phyloP scores from a whole-genome alignment of 192 early-diverging fungal species.

The Endogone sp. region DNA sequence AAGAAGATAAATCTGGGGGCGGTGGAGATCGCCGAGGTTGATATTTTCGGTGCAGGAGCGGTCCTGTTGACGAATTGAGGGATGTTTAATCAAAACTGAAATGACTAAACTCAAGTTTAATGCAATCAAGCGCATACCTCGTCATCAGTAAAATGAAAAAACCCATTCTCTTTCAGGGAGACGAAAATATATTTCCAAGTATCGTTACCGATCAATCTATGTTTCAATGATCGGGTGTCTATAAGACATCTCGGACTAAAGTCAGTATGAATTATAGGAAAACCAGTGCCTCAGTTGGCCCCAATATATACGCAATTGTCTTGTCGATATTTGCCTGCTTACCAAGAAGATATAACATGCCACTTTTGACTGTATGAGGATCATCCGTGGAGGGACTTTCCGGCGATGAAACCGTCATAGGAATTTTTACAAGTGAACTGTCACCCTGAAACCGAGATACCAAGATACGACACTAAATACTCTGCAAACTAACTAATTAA shows the following conservation, averaged over 20 bases:
- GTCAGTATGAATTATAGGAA: no score
- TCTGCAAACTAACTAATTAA: no score
- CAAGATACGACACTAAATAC: no score
- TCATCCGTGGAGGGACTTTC: background rate
- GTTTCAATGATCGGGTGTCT: background rate
- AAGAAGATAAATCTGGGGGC: constrained; percentile 27
- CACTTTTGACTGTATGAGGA: background rate
- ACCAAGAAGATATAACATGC: background rate
- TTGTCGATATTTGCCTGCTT: background rate
- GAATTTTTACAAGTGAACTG: background rate
- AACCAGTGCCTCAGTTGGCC: no score
- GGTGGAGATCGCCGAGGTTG: constrained; percentile 21
- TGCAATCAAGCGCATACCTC: no score
- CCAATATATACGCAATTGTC: background rate
- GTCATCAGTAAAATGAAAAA: background rate
- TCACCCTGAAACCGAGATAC: no score
- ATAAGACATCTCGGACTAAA: no score
- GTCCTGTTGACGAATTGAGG: no score
- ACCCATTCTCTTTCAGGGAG: background rate
- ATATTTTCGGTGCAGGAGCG: constrained; percentile 19
- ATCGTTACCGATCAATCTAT: background rate
- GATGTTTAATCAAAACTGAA: no score
- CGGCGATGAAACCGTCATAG: background rate
- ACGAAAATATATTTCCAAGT: background rate
- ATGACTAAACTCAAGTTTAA: no score